Base-by-base conservation (phyloP, 176 grass and related monocot species). In the Cymbopogon citratus region DNA sequence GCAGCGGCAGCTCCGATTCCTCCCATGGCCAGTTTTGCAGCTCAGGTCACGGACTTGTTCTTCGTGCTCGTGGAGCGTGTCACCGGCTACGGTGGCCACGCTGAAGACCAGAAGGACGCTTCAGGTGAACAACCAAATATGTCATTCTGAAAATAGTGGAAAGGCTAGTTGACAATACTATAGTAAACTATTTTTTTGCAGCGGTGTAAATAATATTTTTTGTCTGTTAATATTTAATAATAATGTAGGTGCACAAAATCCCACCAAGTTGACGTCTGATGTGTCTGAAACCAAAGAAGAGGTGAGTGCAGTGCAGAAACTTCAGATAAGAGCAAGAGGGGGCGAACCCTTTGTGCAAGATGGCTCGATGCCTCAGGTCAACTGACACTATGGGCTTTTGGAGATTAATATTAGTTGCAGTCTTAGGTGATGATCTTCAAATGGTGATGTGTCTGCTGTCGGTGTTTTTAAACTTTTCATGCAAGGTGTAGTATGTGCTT, bases 31-130 rank as follows among this genome's bases (percentile, higher is more conserved):
- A 80, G 84, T 66, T 81, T 86, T 78, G 69, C 70, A 6, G 15
- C 62, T n/a, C 61, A 90, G 83, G 52, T 90, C 16, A 82, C 61
- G 68, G 78, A 85, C 49, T 73, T 63, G 35, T 49, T 82, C 56
- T 86, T 66, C 46, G 70, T 26, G 43, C 65, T 90, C 63, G 72
- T 79, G 68, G 73, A 54, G 24, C 84, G 74, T 25, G 34, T 78
- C 65, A 65, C 28, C 2, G 28, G 63, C 28, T 34, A 34, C 35
- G 34, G 35, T 7, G 18, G 65, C 66, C 9, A 4, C 19, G n/a
- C 2, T 38, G 9, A 69, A 11, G 33, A 68, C 9, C 33, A 68
- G 19, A 21, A 69, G 10, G 10, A 5, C 10, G 21, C 35, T 1
- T 39, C 21, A 59, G 54, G 54, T 59, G 8, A 59, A 23, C 54